A percentile compares a stretch with the other conserved stretches of the same genome.
phyloP scores from a whole-genome alignment of 768 basidiomycete genomes.

The Nevesoporus exiguus region DNA sequence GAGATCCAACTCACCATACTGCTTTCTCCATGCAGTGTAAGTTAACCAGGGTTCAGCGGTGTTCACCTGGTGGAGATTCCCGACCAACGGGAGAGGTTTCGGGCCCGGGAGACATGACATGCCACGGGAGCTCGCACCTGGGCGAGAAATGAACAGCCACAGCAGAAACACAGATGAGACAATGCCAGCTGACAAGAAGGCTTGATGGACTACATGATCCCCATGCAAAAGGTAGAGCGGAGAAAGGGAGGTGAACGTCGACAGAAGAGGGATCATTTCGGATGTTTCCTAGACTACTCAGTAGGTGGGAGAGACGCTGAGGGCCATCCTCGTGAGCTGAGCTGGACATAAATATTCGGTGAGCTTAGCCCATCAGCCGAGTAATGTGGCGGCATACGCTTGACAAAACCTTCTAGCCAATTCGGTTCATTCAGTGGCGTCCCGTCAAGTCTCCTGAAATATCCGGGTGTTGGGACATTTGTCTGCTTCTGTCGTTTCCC shows the following conservation, averaged over 20 bases:
- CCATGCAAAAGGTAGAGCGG: not conserved
- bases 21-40: conserved; percentile 33
- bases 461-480: not conserved
- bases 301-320: not conserved
- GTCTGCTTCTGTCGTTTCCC: not conserved
- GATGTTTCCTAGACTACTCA: not conserved
- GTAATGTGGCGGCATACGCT: too few relatives aligned
- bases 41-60: conserved; percentile 32
- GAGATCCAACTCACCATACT: conserved; percentile 25
- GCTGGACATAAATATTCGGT: not conserved
- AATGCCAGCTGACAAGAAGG: not conserved
- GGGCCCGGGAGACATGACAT: conserved; percentile 31
- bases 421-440: too few relatives aligned
- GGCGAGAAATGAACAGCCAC: conserved; percentile 2
- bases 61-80: conserved; percentile 28
- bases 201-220: not conserved
- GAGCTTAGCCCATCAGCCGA: too few relatives aligned
- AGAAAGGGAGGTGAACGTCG: conserved; percentile 1
- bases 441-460: not conserved
- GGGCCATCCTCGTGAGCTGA: not conserved
- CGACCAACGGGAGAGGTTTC: conserved; percentile 28
- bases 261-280: not conserved
- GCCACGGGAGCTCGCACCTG: conserved; percentile 1
- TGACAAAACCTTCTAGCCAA: not conserved
- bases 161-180: conserved; percentile 1